Conservation (phyloP, 345 rosid genomes). For the Bruguiera sexangula region DNA sequence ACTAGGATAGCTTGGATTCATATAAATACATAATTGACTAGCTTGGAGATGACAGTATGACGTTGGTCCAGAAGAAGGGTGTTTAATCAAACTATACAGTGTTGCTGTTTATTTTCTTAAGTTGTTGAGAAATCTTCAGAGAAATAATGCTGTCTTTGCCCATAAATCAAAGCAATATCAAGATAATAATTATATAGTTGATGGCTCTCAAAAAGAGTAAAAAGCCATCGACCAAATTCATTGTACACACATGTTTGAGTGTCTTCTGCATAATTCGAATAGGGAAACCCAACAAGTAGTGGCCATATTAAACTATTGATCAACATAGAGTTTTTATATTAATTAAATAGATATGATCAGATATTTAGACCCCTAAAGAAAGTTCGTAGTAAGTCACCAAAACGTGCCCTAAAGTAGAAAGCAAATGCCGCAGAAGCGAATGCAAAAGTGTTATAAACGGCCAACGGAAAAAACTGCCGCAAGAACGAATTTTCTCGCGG, state of each 20-base stretch:
- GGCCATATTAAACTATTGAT: no score
- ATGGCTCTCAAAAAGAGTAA: not conserved
- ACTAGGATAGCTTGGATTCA: not conserved
- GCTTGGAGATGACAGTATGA: not conserved
- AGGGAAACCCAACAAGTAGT: not conserved
- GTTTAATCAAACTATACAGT: not conserved
- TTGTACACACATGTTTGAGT: no score
- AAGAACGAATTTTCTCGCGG: slow-evolving; percentile 1
- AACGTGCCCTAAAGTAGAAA: slow-evolving; percentile 24
- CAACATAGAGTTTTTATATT: no score
- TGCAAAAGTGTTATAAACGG: not conserved
- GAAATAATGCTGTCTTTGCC: slow-evolving; percentile 5
- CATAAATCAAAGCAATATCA: not conserved
- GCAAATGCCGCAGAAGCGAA: not conserved
- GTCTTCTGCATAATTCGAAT: not conserved
- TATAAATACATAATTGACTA: not conserved
- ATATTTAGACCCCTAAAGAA: no score
- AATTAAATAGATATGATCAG: no score
- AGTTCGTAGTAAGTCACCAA: not conserved
- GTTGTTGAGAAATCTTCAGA: not conserved
- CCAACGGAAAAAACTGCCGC: slow-evolving; percentile 55
- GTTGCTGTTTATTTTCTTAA: not conserved
- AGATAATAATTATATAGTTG: not conserved
- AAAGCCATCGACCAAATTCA: not conserved
- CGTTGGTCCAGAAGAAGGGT: not conserved